phyloP scores from a whole-genome alignment of 2,329 filamentous ascomycete genomes.

The Colletotrichum gloeosporioides region DNA sequence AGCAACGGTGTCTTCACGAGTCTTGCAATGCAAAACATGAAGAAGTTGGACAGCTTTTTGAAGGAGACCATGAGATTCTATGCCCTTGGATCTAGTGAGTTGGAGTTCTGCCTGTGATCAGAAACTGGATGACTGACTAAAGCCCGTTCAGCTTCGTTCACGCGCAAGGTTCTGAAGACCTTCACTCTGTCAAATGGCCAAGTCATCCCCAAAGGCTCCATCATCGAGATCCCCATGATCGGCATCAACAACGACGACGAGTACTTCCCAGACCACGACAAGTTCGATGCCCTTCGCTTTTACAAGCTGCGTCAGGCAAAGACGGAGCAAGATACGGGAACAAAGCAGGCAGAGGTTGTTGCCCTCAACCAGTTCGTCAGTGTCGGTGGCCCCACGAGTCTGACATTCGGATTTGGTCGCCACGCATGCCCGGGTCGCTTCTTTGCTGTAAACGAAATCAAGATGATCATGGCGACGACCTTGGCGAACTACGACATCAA shows the following conservation, averaged over 20 bases:
- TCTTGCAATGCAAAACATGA: slow-evolving; percentile 40
- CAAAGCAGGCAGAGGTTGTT: slow-evolving; percentile 9
- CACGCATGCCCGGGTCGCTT: slow-evolving; percentile 49
- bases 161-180: slow-evolving; percentile 53
- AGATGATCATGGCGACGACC: slow-evolving; percentile 45
- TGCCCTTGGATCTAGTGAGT: slow-evolving; percentile 36
- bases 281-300: slow-evolving; percentile 15
- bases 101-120: accelerated
- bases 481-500: slow-evolving; percentile 46
- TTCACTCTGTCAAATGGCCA: slow-evolving; percentile 61
- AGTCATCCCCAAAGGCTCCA: slow-evolving; percentile 47
- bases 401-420: slow-evolving; percentile 43
- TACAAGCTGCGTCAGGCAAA: slow-evolving; percentile 14
- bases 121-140: not conserved
- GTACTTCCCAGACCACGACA: slow-evolving; percentile 36
- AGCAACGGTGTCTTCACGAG: slow-evolving; percentile 37
- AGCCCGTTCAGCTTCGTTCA: slow-evolving; percentile 44
- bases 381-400: slow-evolving; percentile 37
- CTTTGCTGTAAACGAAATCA: slow-evolving; percentile 51
- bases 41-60: slow-evolving; percentile 47
- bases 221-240: slow-evolving; percentile 45
- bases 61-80: slow-evolving; percentile 40
- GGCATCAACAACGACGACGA: slow-evolving; percentile 41
- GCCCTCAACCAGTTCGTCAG: slow-evolving; percentile 41
- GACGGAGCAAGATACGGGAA: not conserved